Conservation (phyloP, 2,329 filamentous ascomycete genomes). For the Ceratocystis cacaofunesta region DNA sequence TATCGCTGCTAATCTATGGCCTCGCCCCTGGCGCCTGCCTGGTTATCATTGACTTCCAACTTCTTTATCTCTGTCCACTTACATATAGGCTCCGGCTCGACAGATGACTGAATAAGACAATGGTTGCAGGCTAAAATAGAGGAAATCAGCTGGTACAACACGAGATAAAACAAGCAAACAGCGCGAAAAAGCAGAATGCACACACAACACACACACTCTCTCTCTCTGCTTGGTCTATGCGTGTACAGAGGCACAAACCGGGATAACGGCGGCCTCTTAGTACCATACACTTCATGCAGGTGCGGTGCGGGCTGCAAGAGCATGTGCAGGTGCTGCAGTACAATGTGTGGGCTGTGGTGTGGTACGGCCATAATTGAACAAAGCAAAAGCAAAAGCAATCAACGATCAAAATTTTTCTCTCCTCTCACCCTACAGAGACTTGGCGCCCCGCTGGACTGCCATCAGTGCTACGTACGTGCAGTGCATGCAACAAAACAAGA, state of each 20-base stretch:
- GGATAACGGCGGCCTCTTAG: not conserved
- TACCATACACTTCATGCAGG: not conserved
- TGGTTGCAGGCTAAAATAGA: not conserved
- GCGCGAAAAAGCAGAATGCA: too few species aligned
- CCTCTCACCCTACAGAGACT: not conserved
- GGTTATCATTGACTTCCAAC: too few species aligned
- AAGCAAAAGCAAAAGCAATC: not conserved
- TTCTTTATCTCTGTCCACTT: too few species aligned
- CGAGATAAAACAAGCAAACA: not conserved
- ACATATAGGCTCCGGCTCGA: too few species aligned
- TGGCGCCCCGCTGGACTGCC: not conserved
- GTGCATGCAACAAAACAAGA: not conserved
- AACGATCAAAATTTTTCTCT: not conserved
- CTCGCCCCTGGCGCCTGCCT: too few species aligned
- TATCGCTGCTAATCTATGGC: too few species aligned
- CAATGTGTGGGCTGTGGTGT: not conserved
- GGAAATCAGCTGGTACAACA: not conserved
- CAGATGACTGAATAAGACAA: not conserved
- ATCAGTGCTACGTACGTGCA: not conserved
- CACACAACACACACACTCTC: too few species aligned
- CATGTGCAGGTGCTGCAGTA: not conserved
- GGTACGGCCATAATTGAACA: not conserved
- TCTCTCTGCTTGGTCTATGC: not conserved
- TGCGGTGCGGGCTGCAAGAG: not conserved
- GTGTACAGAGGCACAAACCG: not conserved